phyloP scores from a whole-genome alignment of 441 rosid genomes.

The Monsonia emarginata region DNA sequence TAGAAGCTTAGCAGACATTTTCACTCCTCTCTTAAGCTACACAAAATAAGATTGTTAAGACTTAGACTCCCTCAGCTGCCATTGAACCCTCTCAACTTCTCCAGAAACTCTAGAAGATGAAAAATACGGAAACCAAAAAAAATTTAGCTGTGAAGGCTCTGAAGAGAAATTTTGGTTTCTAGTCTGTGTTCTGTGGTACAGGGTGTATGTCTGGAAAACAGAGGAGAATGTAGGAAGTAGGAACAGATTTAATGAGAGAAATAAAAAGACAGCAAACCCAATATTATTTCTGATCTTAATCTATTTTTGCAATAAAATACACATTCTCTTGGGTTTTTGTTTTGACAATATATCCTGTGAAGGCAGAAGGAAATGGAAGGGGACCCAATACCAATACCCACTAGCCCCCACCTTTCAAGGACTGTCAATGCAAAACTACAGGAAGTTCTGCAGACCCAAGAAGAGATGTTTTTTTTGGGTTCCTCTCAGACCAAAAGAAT shows the following conservation, averaged over 20 bases:
- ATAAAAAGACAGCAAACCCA: conserved; percentile 18
- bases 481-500: conserved; percentile 32
- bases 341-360: conserved; percentile 25
- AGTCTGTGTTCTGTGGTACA: conserved; percentile 11
- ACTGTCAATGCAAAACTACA: conserved; percentile 18
- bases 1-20: conserved; percentile 61
- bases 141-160: background rate
- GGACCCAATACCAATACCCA: conserved; percentile 12
- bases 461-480: conserved; percentile 39
- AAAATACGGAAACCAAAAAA: background rate
- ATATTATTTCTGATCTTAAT: conserved; percentile 14
- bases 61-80: conserved; percentile 12
- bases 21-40: conserved; percentile 16
- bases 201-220: conserved; percentile 19
- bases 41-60: conserved; percentile 3
- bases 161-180: conserved; percentile 7
- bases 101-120: too few species aligned
- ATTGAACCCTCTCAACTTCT: background rate
- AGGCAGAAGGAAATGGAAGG: conserved; percentile 14
- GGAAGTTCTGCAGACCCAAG: conserved; percentile 39
- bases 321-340: conserved; percentile 23
- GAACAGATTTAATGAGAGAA: conserved; percentile 25
- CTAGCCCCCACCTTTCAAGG: conserved; percentile 19
- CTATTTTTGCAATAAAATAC: conserved; percentile 16
- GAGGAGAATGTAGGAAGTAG: conserved; percentile 26